Evolutionary conservation across 345 rosid genomes (phyloP), one percentile per base, ranked within the genome.

Genomic region (Pistacia vera): DNA sequence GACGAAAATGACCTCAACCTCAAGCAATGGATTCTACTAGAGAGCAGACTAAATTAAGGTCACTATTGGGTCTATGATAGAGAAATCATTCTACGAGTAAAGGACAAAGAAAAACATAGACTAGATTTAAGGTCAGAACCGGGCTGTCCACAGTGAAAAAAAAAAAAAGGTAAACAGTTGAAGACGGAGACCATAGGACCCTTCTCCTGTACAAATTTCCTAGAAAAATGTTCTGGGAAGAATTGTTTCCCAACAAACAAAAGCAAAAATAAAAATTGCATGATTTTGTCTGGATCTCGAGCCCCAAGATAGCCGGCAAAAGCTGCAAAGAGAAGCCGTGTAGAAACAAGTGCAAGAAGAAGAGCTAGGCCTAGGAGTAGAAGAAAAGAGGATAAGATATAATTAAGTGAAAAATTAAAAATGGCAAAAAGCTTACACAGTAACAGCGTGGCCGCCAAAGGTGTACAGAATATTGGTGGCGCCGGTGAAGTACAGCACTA

Each of bases 381-480:
- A 17, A 9, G 33, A 70, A 28, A 44, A 14, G 0, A 30, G 6
- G 13, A 49, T 4, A 20, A 12, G 16, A 36, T 10, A 46, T 35
- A 75, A 70, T 54, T 57, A 66, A 66, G 25, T 63, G 1, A 75
- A 25, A 25, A 25, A 3, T 2, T 46, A 30, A 16, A 70, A 44
- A 48, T 68, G 35, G 38, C 33, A 30, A 74, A 73, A 33, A 71
- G 78, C 97, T 87, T 87, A 96, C 99, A 96, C 99, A 56, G 99
- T 96, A 79, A 96, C 99, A 6, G 99, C 99, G 74, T 96, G 99
- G 51, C 99, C 99, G 30, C 99, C 99, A 48, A 94, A 96, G 41
- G 99, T 96, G 81, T 96, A 96, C 75, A 96, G 90, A 36, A 96
- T 90, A 84, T 96, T 96, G 81, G 99, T 96, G 77, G 99, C 98